Percentiles rank a stretch among this genome's conserved stretches.
These are phyloP conservation scores for Geotrichum reessii DNA, from an alignment of 1,139 yeast genomes.

Conservation along the genomic window DNA sequence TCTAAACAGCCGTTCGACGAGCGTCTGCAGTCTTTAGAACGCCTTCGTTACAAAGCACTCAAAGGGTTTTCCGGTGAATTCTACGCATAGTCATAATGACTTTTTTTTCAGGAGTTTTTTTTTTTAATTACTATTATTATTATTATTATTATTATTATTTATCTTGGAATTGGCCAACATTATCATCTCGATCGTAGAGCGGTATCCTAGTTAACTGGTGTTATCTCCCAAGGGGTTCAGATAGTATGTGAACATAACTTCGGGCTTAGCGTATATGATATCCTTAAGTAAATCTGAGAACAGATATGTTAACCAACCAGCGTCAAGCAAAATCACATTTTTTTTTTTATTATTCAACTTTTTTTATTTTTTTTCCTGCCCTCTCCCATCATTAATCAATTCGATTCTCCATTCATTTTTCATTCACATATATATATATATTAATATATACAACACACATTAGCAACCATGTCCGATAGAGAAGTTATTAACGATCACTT, in stretches of 20 bases:
- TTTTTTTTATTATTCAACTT: neutral
- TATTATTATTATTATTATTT: too few species aligned
- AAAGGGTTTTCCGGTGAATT: slow-evolving; percentile 13
- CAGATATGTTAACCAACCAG: slow-evolving; percentile 10
- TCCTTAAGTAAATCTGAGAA: slow-evolving; percentile 7
- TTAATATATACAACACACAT: too few species aligned
- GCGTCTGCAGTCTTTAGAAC: slow-evolving; percentile 3
- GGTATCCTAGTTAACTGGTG: too few species aligned
- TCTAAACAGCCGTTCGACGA: slow-evolving; percentile 1
- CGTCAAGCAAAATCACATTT: slow-evolving; percentile 4
- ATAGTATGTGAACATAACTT: too few species aligned
- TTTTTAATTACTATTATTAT: too few species aligned
- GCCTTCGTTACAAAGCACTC: slow-evolving; percentile 5
- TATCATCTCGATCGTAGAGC: too few species aligned
- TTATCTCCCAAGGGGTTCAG: too few species aligned
- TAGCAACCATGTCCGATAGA: slow-evolving; percentile 25
- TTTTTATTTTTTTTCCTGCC: neutral
- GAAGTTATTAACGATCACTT: slow-evolving; percentile 27
- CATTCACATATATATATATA: neutral
- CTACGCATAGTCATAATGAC: neutral
- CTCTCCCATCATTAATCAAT: neutral
- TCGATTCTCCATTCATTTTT: neutral
- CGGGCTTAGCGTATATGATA: neutral
- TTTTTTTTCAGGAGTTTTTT: too few species aligned
- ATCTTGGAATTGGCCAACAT: too few species aligned